A percentile compares a stretch with the other conserved stretches of the same genome.
These are phyloP conservation scores for Sclerotinia trifoliorum DNA, from an alignment of 2,329 filamentous ascomycete genomes.

Conservation along the genomic window DNA sequence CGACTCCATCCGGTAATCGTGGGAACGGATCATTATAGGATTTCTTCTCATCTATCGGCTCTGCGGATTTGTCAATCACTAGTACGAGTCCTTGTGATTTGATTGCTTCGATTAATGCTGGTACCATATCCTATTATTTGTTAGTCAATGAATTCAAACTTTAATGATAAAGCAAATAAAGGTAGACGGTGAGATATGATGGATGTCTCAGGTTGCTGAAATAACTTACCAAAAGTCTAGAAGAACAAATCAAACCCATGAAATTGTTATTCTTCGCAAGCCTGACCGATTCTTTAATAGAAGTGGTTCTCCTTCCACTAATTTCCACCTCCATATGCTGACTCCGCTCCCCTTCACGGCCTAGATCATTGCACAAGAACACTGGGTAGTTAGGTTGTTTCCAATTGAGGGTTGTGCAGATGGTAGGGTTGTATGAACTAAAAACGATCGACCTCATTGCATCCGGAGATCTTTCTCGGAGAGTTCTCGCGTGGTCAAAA, in stretches of 20 bases:
- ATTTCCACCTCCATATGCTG: constrained; percentile 36
- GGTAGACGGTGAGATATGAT: neutral
- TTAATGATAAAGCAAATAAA: neutral
- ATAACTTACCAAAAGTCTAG: constrained; percentile 72
- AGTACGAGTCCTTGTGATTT: constrained; percentile 92
- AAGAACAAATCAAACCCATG: constrained; percentile 93
- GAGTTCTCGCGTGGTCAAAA: constrained; percentile 80
- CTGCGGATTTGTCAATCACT: constrained; percentile 78
- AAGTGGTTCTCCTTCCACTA: constrained; percentile 72
- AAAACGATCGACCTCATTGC: constrained; percentile 87
- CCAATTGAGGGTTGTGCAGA: constrained; percentile 96
- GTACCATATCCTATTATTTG: constrained; percentile 76
- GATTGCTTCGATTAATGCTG: constrained; percentile 86
- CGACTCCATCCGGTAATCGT: constrained; percentile 74
- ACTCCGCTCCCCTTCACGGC: constrained; percentile 52
- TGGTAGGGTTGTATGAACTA: constrained; percentile 83
- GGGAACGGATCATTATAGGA: constrained; percentile 52
- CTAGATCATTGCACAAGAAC: constrained; percentile 90
- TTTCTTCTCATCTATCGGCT: constrained; percentile 34
- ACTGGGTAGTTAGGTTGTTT: constrained; percentile 99
- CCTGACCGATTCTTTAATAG: constrained; percentile 91
- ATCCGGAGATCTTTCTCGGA: constrained; percentile 65
- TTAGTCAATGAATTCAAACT: constrained; percentile 28
- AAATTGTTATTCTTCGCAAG: constrained; percentile 96
- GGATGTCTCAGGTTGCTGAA: neutral